phyloP scores from a whole-genome alignment of 2,329 filamentous ascomycete species.

The Meredithiella fracta region DNA sequence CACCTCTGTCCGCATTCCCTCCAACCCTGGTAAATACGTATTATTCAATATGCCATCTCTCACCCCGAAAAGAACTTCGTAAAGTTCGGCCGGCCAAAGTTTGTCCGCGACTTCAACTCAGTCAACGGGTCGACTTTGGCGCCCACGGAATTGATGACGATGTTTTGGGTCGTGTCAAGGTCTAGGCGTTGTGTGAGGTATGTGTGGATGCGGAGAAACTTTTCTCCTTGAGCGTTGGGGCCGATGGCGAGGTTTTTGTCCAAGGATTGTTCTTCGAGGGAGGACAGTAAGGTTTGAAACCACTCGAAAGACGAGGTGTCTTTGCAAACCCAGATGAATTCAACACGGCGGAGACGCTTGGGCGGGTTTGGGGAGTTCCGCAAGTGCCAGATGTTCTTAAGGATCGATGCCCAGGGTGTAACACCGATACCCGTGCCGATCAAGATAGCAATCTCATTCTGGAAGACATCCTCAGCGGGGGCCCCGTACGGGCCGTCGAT shows the following conservation, averaged over 20 bases:
- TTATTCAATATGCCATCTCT: slow-evolving; percentile 72
- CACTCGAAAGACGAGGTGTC: slow-evolving; percentile 94
- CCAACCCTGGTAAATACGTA: slow-evolving; percentile 68
- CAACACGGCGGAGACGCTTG: slow-evolving; percentile 74
- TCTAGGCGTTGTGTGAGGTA: slow-evolving; percentile 92
- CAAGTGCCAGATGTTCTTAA: slow-evolving; percentile 97
- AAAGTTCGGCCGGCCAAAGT: slow-evolving; percentile 92
- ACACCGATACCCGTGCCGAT: slow-evolving; percentile 79
- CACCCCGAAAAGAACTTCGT: slow-evolving; percentile 63
- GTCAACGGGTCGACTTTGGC: slow-evolving; percentile 78
- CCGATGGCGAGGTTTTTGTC: slow-evolving; percentile 41
- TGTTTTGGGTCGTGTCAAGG: slow-evolving; percentile 84
- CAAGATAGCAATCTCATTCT: slow-evolving; percentile 74
- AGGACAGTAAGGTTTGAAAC: slow-evolving; percentile 89
- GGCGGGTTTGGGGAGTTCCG: slow-evolving; percentile 81
- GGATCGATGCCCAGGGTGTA: slow-evolving; percentile 70
- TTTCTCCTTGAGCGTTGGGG: slow-evolving; percentile 49
- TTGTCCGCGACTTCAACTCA: slow-evolving; percentile 74
- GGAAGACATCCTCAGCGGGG: slow-evolving; percentile 91
- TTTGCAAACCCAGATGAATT: slow-evolving; percentile 98
- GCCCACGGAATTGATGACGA: slow-evolving; percentile 89
- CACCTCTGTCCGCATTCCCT: slow-evolving; percentile 65
- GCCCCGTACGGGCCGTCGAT: slow-evolving; percentile 95
- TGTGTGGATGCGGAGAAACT: slow-evolving; percentile 95
- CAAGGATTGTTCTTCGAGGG: slow-evolving; percentile 71